Evolutionary conservation across 2,329 filamentous ascomycete species (phyloP).

Genomic region (Curvularia eragrostidis): DNA sequence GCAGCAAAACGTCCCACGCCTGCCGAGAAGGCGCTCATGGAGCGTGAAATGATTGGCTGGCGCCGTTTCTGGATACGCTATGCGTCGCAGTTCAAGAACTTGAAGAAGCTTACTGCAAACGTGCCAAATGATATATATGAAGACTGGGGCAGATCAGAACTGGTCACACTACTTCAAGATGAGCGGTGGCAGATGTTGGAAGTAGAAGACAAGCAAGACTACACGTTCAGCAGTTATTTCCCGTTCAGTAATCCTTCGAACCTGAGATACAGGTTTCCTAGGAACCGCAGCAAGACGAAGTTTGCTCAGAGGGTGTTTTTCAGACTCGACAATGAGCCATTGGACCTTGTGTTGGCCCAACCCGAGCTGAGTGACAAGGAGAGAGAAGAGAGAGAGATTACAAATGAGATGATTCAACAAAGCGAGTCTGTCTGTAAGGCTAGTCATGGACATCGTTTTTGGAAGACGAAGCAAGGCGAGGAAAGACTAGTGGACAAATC

Average conservation of each 20-base stretch:
- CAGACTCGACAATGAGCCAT: constrained; percentile 30
- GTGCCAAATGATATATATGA: constrained; percentile 44
- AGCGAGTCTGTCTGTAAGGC: constrained; percentile 1
- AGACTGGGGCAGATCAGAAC: constrained; percentile 39
- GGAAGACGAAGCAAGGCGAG: constrained; percentile 18
- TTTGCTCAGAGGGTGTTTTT: constrained; percentile 48
- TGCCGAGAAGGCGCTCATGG: constrained; percentile 38
- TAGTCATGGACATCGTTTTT: constrained; percentile 35
- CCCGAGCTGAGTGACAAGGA: constrained; percentile 22
- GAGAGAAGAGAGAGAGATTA: constrained; percentile 35
- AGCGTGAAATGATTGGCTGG: constrained; percentile 46
- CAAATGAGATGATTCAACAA: constrained; percentile 29
- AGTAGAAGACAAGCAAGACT: constrained; percentile 31
- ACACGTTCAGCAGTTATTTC: constrained; percentile 28
- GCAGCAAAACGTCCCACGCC: constrained; percentile 29
- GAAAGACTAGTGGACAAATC: not conserved
- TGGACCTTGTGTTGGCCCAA: constrained; percentile 17
- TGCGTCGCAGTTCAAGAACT: constrained; percentile 43
- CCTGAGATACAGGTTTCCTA: constrained; percentile 26
- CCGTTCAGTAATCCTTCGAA: constrained; percentile 21
- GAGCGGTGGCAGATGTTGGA: constrained; percentile 45
- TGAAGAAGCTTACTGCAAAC: constrained; percentile 44
- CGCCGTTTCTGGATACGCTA: constrained; percentile 48
- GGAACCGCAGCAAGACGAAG: constrained; percentile 29
- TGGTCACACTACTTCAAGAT: constrained; percentile 32